A percentile compares a stretch with the other conserved stretches of the same genome.
Conservation (phyloP, 2,329 filamentous ascomycete species). For the Zasmidium angulare region DNA sequence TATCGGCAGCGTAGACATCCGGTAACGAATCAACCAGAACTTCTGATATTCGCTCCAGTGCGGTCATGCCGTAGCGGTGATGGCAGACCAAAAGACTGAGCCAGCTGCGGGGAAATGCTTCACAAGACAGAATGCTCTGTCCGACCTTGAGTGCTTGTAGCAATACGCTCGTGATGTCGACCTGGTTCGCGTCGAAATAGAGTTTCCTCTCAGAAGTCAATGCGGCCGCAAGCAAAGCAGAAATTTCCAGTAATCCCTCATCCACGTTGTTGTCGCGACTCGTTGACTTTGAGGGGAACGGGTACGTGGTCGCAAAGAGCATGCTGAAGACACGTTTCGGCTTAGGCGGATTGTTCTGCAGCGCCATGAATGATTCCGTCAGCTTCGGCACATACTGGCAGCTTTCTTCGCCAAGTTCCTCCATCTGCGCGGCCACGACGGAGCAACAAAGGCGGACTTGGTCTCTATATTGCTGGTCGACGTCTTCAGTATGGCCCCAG, state of each 20-base stretch:
- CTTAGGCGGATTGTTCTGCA: slow-evolving; percentile 65
- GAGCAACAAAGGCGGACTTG: slow-evolving; percentile 93
- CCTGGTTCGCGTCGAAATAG: slow-evolving; percentile 44
- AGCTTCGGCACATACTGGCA: slow-evolving; percentile 89
- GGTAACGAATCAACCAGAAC: slow-evolving; percentile 82
- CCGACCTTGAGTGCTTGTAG: slow-evolving; percentile 80
- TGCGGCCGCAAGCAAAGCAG: slow-evolving; percentile 74
- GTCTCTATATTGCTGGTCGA: slow-evolving; percentile 85
- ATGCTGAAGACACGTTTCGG: slow-evolving; percentile 69
- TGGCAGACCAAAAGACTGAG: slow-evolving; percentile 77
- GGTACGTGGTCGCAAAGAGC: slow-evolving; percentile 85
- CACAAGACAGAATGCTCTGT: slow-evolving; percentile 83
- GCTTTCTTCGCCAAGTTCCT: slow-evolving; percentile 74
- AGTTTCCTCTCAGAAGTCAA: slow-evolving; percentile 30
- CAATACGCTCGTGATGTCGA: slow-evolving; percentile 72
- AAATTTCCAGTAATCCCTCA: slow-evolving; percentile 84
- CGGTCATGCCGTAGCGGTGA: slow-evolving; percentile 70
- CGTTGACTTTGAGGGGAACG: slow-evolving; percentile 75
- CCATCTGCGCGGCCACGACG: slow-evolving; percentile 80
- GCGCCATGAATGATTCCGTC: slow-evolving; percentile 80
- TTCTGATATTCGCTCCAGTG: slow-evolving; percentile 75
- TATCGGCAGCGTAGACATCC: slow-evolving; percentile 82
- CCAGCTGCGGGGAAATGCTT: slow-evolving; percentile 88
- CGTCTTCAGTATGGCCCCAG: slow-evolving; percentile 71
- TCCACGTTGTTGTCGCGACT: slow-evolving; percentile 56